Base-by-base conservation (phyloP, 2,329 filamentous ascomycete species). In the Pseudocercospora ulei region DNA sequence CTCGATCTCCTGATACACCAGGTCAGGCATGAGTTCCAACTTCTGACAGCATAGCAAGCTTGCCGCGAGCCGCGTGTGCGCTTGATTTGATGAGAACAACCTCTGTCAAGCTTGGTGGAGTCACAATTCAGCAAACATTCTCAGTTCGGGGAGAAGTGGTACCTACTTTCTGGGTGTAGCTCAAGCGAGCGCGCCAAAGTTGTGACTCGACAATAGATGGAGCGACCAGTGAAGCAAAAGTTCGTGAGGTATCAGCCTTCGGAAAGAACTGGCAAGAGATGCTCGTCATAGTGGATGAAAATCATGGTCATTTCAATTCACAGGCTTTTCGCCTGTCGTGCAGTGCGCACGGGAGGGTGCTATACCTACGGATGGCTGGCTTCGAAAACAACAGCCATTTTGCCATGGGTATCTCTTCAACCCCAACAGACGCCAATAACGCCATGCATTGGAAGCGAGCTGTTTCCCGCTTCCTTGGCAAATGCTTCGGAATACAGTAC, bases 381-480 rank as follows among this genome's bases (percentile, higher is more conserved):
- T 52, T 52, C 39, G 43, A 51, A 50, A 55, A 50, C 45, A 54
- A 51, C 50, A 54, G 46, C 50, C 52, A 51, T 52, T 22, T 39
- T 44, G 42, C 46, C 46, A 44, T 39, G 48, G 47, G 47, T 48
- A 50, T 48, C 45, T 47, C 44, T 41, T 27, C 31, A 37, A 42
- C 29, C 44, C 48, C 47, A 48, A 49, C 44, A 44, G 47, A 56
- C 48, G 51, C 51, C 48, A 48, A 49, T 44, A 51, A 46, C 53
- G 54, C 50, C 52, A 50, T 53, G 44, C 44, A 47, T 48, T 53
- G 53, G 47, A 52, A 50, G 52, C 54, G 48, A 49, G 46, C 54
- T 50, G 48, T 57, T 33, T 57, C 47, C 48, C 44, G 41, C 40
- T 44, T 44, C 41, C 29, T 33, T 31, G 46, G 35, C 22, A 23